Evolutionary conservation across 192 early-diverging fungal genomes (phyloP).

Genomic region (Cladochytrium replicatum): DNA sequence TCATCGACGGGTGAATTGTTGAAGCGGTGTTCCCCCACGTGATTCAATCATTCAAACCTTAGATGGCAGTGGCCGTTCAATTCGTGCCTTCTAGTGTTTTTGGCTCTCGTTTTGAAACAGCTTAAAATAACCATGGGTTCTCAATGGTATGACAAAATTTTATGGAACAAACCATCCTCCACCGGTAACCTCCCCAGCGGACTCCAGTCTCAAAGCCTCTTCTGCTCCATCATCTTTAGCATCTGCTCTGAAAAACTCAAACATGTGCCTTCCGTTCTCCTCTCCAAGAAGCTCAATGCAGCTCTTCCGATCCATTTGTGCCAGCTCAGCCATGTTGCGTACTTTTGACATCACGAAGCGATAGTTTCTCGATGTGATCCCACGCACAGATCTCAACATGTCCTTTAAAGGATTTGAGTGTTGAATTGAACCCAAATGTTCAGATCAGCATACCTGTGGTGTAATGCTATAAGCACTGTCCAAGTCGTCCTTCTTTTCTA

Average conservation of each 20-base stretch:
- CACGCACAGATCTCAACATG: conserved; percentile 74
- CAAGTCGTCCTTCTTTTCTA: conserved; percentile 49
- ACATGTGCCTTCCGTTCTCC: conserved; percentile 46
- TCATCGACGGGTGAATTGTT: no score
- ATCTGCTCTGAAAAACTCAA: conserved; percentile 47
- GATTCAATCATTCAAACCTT: no score
- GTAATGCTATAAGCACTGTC: conserved; percentile 59
- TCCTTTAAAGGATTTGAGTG: conserved; percentile 25
- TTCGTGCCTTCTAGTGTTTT: no score
- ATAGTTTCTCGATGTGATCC: conserved; percentile 76
- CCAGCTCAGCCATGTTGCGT: conserved; percentile 53
- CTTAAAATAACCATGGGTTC: no score
- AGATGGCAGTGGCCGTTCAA: no score
- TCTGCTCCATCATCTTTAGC: no score
- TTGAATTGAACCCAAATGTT: neutral
- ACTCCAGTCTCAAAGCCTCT: no score
- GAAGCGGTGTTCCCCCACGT: no score
- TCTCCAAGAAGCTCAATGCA: conserved; percentile 48
- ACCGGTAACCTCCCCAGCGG: no score
- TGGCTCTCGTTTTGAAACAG: no score
- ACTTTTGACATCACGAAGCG: conserved; percentile 59
- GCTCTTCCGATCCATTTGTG: conserved; percentile 32
- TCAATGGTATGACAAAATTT: no score
- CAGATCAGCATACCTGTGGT: conserved; percentile 39
- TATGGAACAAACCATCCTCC: no score